Percentiles rank a stretch among this genome's conserved stretches.
These are phyloP conservation scores for Saraca asoca DNA, from an alignment of 331 rosid genomes.

Conservation along the genomic window DNA sequence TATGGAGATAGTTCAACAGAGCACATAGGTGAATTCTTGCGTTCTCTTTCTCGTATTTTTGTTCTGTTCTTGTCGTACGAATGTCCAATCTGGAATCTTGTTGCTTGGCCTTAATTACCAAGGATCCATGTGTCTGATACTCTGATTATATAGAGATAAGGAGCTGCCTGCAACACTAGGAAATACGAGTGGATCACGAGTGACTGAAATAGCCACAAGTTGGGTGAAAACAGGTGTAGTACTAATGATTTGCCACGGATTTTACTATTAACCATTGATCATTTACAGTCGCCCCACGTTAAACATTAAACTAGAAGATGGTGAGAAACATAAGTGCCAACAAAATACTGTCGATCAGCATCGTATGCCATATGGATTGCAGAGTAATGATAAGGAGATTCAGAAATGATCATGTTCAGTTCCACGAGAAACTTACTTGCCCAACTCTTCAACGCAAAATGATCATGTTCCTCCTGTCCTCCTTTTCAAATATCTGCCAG, in stretches of 20 bases:
- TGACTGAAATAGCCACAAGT: constrained; percentile 5
- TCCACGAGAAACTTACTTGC: no score
- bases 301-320: not conserved
- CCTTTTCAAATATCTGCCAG: no score
- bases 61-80: not conserved
- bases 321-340: not conserved
- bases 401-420: no score
- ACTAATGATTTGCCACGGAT: constrained; percentile 5
- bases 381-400: no score
- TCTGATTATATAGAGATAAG: not conserved
- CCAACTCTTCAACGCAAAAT: no score
- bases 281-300: not conserved
- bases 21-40: no score
- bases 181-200: not conserved
- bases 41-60: no score
- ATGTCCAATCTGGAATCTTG: no score
- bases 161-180: not conserved
- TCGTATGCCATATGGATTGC: constrained; percentile 19
- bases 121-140: not conserved
- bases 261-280: not conserved
- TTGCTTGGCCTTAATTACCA: no score
- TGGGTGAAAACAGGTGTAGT: not conserved
- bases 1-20: no score
- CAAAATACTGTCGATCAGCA: no score
- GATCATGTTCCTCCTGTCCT: no score